Base-by-base conservation (phyloP, 148 eudicot species). In the Cornus kousa region DNA sequence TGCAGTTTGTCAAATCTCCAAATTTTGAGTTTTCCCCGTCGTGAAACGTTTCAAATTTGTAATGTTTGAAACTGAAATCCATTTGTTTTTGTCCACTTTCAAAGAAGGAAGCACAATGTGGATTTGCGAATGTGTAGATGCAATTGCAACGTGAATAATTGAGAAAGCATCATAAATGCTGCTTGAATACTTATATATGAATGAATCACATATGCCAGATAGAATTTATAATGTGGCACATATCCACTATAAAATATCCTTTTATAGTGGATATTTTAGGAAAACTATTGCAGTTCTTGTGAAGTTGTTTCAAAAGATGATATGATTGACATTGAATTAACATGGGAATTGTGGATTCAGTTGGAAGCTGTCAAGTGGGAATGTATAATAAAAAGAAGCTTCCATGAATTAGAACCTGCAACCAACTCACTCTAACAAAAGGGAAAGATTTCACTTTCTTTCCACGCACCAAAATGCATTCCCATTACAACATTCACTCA, bases 1-100 rank as follows among this genome's bases (percentile, higher is more conserved):
- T 71, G 74, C 33, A 46, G 48, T 71, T 53, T 14, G n/a, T 46
- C 59, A 71, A 46, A 71, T 71, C 60, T 22, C 74, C 3, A 62
- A 19, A 20, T 62, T 62, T 17, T 23, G 17, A 70, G 31, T 19
- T 70, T 75, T 39, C 35, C 66, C 35, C 32, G 32, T 32, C 39
- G 23, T 65, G 5, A 22, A 16, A 20, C 37, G 39, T 68, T 53
- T 53, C 7, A 14, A 16, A 53, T 53, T 53, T 12, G 0, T 16
- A 12, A 53, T 53, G 59, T 53, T 62, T 62, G 23, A n/a, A 62
- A 62, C 7, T 20, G 19, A 2, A 20, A 62, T 62, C 9, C 23
- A n/a, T 62, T 62, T 62, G 24, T 19, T 62, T 62, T 12, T 53
- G 59, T 53, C 17, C 19, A 53, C 17, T 53, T 11, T 17, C 19